These are phyloP conservation scores for Trametes cingulata DNA, from an alignment of 768 basidiomycete species.

Conservation along the genomic window DNA sequence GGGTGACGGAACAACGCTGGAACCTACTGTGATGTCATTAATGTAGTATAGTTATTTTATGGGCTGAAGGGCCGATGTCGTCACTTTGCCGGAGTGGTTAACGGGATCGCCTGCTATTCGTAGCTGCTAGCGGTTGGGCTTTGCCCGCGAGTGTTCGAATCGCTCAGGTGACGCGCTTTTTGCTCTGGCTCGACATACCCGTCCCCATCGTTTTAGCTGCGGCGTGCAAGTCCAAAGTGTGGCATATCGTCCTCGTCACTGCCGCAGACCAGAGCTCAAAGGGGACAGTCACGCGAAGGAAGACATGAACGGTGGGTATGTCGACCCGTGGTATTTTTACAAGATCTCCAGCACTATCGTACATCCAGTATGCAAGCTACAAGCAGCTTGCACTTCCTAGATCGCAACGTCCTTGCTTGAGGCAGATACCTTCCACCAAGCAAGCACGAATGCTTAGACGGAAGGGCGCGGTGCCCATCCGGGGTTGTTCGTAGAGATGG, in stretches of 20 bases:
- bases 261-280: too few species aligned
- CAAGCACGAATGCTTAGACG: not conserved
- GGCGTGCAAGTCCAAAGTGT: too few species aligned
- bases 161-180: slow-evolving; percentile 15
- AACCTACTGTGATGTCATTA: too few species aligned
- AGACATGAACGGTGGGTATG: not conserved
- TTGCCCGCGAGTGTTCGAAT: slow-evolving; percentile 19
- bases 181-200: not conserved
- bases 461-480: not conserved
- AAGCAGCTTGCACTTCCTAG: too few species aligned
- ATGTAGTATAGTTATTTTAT: too few species aligned
- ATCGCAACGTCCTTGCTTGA: too few species aligned
- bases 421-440: too few species aligned
- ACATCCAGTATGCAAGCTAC: not conserved
- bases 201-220: too few species aligned
- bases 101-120: slow-evolving; percentile 52
- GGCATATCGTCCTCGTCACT: too few species aligned
- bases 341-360: not conserved
- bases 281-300: too few species aligned
- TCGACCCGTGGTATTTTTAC: not conserved
- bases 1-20: too few species aligned
- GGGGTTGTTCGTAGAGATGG: slow-evolving; percentile 58
- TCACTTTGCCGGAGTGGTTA: slow-evolving; percentile 97
- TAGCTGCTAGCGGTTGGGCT: slow-evolving; percentile 16
- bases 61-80: too few species aligned